Evolutionary conservation across 495 filamentous ascomycete species (phyloP).

Genomic region (Neurospora discreta): DNA sequence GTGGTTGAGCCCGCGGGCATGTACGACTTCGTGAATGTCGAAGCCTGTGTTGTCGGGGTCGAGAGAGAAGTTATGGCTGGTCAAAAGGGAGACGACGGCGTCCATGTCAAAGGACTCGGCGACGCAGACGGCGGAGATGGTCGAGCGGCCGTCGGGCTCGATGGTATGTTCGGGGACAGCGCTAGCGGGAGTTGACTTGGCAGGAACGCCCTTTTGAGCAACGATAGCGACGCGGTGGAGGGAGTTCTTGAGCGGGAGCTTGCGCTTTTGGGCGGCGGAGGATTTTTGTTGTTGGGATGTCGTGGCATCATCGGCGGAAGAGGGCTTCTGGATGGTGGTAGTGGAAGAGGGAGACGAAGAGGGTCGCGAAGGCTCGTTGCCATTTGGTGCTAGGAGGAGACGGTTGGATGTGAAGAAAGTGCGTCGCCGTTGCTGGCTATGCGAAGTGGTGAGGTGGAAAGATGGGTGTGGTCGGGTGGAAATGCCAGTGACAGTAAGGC

Average conservation of each 20-base stretch:
- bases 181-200: slow-evolving; percentile 3
- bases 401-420: slow-evolving; percentile 31
- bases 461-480: slow-evolving; percentile 18
- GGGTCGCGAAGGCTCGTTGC: slow-evolving; percentile 6
- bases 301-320: not conserved
- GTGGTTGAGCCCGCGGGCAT: slow-evolving; percentile 40
- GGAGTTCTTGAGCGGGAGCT: slow-evolving; percentile 33
- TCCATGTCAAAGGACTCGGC: slow-evolving; percentile 80
- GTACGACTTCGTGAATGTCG: slow-evolving; percentile 47
- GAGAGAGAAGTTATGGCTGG: slow-evolving; percentile 57
- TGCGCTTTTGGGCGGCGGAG: slow-evolving; percentile 24
- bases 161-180: slow-evolving; percentile 1
- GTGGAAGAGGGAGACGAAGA: not conserved
- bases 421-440: slow-evolving; percentile 23
- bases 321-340: not conserved
- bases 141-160: slow-evolving; percentile 30
- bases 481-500: slow-evolving; percentile 7
- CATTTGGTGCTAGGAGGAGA: slow-evolving; percentile 21
- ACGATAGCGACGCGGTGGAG: slow-evolving; percentile 32
- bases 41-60: slow-evolving; percentile 49
- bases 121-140: slow-evolving; percentile 70
- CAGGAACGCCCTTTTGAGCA: slow-evolving; percentile 25
- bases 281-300: slow-evolving; percentile 1
- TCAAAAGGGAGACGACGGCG: slow-evolving; percentile 56
- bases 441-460: slow-evolving; percentile 8